These are phyloP conservation scores for Saturnispora saitoi DNA, from an alignment of 805 yeast genomes.

Conservation along the genomic window DNA sequence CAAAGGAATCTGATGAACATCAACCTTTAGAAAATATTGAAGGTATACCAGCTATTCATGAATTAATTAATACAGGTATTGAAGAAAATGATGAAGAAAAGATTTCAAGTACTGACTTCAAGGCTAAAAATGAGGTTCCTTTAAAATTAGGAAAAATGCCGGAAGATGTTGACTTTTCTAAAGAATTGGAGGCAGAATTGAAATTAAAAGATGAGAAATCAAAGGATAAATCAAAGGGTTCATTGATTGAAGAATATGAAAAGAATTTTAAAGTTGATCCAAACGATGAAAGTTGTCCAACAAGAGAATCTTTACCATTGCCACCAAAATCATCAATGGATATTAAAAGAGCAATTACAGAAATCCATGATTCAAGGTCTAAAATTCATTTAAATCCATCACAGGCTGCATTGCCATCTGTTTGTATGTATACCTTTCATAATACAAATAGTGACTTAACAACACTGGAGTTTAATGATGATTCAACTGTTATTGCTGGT, in stretches of 20 bases:
- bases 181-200: constrained; percentile 78
- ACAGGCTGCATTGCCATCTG: constrained; percentile 84
- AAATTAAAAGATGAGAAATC: constrained; percentile 61
- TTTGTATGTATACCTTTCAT: constrained; percentile 97
- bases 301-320: constrained; percentile 67
- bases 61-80: constrained; percentile 26
- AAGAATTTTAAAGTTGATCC: constrained; percentile 46
- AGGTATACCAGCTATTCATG: constrained; percentile 40
- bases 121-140: constrained; percentile 49
- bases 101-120: constrained; percentile 24
- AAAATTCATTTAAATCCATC: constrained; percentile 34
- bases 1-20: constrained; percentile 40
- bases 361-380: constrained; percentile 75
- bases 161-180: constrained; percentile 71
- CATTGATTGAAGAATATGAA: constrained; percentile 59
- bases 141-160: constrained; percentile 82
- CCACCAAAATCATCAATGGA: constrained; percentile 79
- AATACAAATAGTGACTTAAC: constrained; percentile 86
- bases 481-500: constrained; percentile 79
- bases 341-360: constrained; percentile 65
- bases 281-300: constrained; percentile 58
- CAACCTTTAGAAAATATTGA: constrained; percentile 32
- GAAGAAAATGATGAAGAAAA: constrained; percentile 23
- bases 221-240: constrained; percentile 25
- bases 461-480: constrained; percentile 79